phyloP scores from a whole-genome alignment of 2,329 filamentous ascomycete species.

The Monosporascus sp. region DNA sequence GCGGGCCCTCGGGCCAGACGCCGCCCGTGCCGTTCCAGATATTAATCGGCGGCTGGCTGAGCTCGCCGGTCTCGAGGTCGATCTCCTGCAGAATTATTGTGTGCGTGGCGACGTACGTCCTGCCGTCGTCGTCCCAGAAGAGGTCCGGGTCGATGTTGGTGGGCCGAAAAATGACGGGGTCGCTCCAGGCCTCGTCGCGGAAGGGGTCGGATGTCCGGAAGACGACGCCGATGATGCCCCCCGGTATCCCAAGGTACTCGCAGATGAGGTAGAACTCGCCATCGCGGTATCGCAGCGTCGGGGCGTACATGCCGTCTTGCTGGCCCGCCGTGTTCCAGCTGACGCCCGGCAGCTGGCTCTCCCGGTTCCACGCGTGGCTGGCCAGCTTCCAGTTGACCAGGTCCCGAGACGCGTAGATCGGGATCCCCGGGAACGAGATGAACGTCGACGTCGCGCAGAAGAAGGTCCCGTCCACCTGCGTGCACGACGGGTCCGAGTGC shows the following conservation, averaged over 20 bases:
- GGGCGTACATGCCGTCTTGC: conserved; percentile 27
- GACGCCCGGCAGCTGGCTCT: conserved; percentile 34
- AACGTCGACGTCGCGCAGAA: conserved; percentile 49
- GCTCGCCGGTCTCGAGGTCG: conserved; percentile 28
- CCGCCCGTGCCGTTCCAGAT: conserved; percentile 41
- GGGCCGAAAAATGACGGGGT: conserved; percentile 28
- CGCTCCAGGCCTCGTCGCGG: conserved; percentile 33
- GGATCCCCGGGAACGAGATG: conserved; percentile 45
- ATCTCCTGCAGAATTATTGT: conserved; percentile 25
- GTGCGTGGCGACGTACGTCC: conserved; percentile 30
- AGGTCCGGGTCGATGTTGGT: conserved; percentile 36
- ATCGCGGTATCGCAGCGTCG: conserved; percentile 26
- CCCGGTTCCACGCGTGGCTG: conserved; percentile 34
- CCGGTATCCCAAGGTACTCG: conserved; percentile 17
- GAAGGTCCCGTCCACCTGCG: conserved; percentile 36
- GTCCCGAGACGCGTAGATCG: conserved; percentile 47
- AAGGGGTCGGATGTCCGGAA: conserved; percentile 36
- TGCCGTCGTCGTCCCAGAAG: conserved; percentile 34
- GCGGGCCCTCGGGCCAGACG: conserved; percentile 38
- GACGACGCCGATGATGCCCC: conserved; percentile 18
- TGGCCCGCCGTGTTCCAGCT: conserved; percentile 24
- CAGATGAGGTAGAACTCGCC: conserved; percentile 27
- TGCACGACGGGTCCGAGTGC: conserved; percentile 40
- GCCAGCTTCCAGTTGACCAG: conserved; percentile 42
- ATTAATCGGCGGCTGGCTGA: conserved; percentile 21